These are phyloP conservation scores for Nevesoporus exiguus DNA, from an alignment of 768 basidiomycete species.

Conservation along the genomic window DNA sequence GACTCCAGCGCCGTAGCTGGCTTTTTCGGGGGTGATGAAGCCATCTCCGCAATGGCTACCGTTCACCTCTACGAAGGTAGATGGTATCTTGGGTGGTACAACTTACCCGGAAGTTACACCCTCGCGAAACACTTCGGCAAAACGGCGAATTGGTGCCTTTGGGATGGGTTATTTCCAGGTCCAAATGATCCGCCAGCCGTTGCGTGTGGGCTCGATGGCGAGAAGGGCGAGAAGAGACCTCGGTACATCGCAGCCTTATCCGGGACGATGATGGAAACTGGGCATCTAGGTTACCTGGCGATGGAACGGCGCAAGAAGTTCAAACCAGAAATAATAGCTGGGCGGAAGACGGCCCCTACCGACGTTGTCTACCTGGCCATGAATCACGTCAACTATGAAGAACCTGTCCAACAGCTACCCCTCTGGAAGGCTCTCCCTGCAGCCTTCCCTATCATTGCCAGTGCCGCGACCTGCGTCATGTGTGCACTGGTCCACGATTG, in stretches of 20 bases:
- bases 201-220: constrained; percentile 30
- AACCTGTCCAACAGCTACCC: not conserved
- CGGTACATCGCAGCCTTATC: constrained; percentile 27
- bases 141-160: constrained; percentile 29
- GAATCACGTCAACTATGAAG: constrained; percentile 1
- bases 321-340: not conserved
- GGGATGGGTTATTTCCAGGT: constrained; percentile 34
- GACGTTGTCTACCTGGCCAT: constrained; percentile 23
- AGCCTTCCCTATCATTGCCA: constrained; percentile 22
- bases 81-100: constrained; percentile 35
- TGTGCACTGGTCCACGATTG: constrained; percentile 29
- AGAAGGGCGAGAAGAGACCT: constrained; percentile 27
- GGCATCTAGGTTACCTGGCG: constrained; percentile 28
- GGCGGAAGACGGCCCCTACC: constrained; percentile 10
- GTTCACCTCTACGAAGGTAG: constrained; percentile 18
- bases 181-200: constrained; percentile 21
- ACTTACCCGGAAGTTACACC: constrained; percentile 33
- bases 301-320: constrained; percentile 13
- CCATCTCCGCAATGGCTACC: constrained; percentile 29
- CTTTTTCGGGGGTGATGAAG: constrained; percentile 36
- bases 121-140: constrained; percentile 33
- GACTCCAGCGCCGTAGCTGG: constrained; percentile 32
- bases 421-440: constrained; percentile 10
- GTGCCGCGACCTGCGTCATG: constrained; percentile 22
- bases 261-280: constrained; percentile 27